Evolutionary conservation across 441 rosid species (phyloP).

Genomic region (Melastoma candidum): DNA sequence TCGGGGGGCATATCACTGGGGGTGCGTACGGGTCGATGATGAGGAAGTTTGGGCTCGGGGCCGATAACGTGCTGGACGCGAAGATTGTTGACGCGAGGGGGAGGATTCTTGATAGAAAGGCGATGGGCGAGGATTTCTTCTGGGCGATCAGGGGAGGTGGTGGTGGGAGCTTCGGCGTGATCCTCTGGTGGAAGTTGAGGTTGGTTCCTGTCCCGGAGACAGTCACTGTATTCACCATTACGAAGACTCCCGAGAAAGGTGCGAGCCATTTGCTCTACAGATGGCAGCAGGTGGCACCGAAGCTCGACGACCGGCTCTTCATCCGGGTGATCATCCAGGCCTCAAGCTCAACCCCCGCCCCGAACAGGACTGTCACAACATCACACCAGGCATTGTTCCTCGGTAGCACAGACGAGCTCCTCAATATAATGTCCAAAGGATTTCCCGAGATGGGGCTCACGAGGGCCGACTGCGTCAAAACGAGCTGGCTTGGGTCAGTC

Average conservation of each 20-base stretch:
- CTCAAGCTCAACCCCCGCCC: neutral
- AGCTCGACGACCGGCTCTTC: constrained; percentile 11
- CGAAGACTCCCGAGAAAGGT: constrained; percentile 8
- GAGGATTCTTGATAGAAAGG: neutral
- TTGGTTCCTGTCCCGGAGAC: constrained; percentile 10
- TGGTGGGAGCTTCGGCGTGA: constrained; percentile 6
- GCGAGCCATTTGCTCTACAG: constrained; percentile 1
- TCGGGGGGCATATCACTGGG: neutral
- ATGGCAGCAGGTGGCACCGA: constrained; percentile 4
- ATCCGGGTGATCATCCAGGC: constrained; percentile 10
- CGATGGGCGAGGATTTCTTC: neutral
- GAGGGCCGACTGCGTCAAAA: constrained; percentile 1
- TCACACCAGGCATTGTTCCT: constrained; percentile 5
- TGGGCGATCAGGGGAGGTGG: constrained; percentile 12
- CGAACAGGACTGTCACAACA: constrained; percentile 2
- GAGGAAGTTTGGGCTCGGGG: constrained; percentile 9
- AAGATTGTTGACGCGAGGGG: constrained; percentile 8
- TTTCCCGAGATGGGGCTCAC: constrained; percentile 11
- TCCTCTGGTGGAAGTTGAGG: constrained; percentile 7
- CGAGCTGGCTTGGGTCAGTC: constrained; percentile 6
- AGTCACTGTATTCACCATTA: constrained; percentile 6
- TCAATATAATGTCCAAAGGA: neutral
- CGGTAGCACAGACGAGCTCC: constrained; percentile 1
- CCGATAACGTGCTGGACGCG: constrained; percentile 7
- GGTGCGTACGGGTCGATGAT: too few relatives aligned